Base-by-base conservation (phyloP, 2,329 filamentous ascomycete genomes). In the Verticillium alfalfae region DNA sequence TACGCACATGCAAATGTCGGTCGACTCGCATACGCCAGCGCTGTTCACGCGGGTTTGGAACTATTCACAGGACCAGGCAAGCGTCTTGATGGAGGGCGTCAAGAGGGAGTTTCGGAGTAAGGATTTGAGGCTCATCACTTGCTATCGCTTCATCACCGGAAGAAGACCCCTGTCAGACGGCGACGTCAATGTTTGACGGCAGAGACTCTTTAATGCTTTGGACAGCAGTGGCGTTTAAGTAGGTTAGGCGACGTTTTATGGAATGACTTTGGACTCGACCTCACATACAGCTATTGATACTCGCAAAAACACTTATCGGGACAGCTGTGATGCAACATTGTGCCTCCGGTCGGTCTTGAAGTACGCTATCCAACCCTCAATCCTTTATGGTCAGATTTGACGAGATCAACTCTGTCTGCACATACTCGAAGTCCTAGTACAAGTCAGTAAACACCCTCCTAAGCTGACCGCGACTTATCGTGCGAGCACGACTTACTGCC, bases 1-100 rank as follows among this genome's bases (percentile, higher is more conserved):
- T 54, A 67, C 72, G 0, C 74, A 78, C 55, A 77, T 78, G 75
- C 75, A 78, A 60, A 77, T 78, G 76, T 75, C 75, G 16, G 75
- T 75, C 2, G 76, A 75, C 56, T 77, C 76, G 12, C 74, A 78
- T 59, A 76, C 74, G 1, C 75, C 73, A 0, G 76, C 76, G 0
- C 67, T 78, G 10, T 76, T 78, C 62, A 75, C 75, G 0, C 70
- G 76, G 1, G 75, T 76, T 0, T 71, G 69, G 63, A 70, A 72
- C 56, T 78, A 74, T 60, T 68, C 75, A 0, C 69, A 77, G 10
- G 78, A 81, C 49, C 75, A 77, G 26, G 76, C 76, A 0, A 67
- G 73, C 62, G 68, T 75, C 1, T 66, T 83, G 56, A 77, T 80
- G 64, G 73, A 73, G 12, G 78, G 79, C 59, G 67, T 81, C 52